Conservation (phyloP, 495 filamentous ascomycete genomes). For the Parachaetomium inaequale region DNA sequence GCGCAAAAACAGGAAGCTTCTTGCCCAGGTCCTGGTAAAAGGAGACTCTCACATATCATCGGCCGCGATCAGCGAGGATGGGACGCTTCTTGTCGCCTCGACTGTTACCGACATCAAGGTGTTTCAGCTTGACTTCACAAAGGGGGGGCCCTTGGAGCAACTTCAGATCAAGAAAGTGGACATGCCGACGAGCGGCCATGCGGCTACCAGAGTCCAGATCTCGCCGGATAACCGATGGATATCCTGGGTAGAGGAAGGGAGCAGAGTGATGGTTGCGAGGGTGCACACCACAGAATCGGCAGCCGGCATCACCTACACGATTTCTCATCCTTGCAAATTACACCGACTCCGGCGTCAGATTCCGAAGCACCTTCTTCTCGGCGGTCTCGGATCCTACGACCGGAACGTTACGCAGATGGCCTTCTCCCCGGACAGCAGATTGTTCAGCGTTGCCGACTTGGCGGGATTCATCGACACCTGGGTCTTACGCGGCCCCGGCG, state of each 20-base stretch:
- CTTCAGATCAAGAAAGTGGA: slow-evolving; percentile 37
- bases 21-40: slow-evolving; percentile 69
- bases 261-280: slow-evolving; percentile 70
- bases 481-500: slow-evolving; percentile 55
- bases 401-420: slow-evolving; percentile 66
- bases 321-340: slow-evolving; percentile 50
- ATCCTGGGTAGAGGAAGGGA: slow-evolving; percentile 74
- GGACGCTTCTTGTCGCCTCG: slow-evolving; percentile 69
- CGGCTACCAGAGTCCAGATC: slow-evolving; percentile 73
- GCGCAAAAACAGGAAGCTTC: slow-evolving; percentile 53
- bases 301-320: slow-evolving; percentile 38
- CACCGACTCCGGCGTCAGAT: slow-evolving; percentile 55
- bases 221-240: slow-evolving; percentile 69
- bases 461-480: slow-evolving; percentile 86
- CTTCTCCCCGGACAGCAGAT: slow-evolving; percentile 77
- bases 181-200: slow-evolving; percentile 35
- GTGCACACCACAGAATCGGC: slow-evolving; percentile 45
- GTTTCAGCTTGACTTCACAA: slow-evolving; percentile 57
- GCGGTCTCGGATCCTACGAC: slow-evolving; percentile 74
- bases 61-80: slow-evolving; percentile 67
- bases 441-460: slow-evolving; percentile 75
- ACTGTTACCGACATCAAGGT: slow-evolving; percentile 74
- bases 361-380: slow-evolving; percentile 55
- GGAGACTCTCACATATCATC: slow-evolving; percentile 87
- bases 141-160: slow-evolving; percentile 42